Evolutionary conservation across 164 flowering plant genomes (phyloP).

Genomic region (Vitis rupestris): DNA sequence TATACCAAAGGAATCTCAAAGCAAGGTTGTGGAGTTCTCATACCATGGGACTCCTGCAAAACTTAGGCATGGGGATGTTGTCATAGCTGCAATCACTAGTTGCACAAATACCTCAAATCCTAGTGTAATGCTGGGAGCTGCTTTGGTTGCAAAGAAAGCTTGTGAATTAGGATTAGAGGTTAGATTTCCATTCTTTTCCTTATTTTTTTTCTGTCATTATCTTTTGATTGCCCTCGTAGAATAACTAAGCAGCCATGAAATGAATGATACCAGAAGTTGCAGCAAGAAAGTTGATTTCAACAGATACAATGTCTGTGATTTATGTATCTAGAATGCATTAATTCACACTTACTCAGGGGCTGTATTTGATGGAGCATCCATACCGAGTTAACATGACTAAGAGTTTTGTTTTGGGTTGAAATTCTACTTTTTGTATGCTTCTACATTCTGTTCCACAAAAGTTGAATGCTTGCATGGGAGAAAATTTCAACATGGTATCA

Average conservation of each 20-base stretch:
- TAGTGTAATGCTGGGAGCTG: constrained; percentile 95
- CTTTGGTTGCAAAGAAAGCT: constrained; percentile 86
- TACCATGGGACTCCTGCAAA: constrained; percentile 72
- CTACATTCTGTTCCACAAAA: too few species aligned
- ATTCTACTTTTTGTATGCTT: too few species aligned
- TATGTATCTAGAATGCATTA: too few species aligned
- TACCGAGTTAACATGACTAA: too few species aligned
- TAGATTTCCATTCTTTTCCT: constrained; percentile 10
- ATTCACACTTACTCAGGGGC: too few species aligned
- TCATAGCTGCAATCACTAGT: constrained; percentile 91
- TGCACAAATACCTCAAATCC: constrained; percentile 94
- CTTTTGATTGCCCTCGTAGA: neutral
- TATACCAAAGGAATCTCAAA: constrained; percentile 72
- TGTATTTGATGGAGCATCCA: too few species aligned
- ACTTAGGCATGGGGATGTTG: constrained; percentile 84
- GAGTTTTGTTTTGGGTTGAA: too few species aligned
- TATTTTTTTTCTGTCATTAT: neutral
- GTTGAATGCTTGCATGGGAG: too few species aligned
- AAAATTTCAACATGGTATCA: neutral
- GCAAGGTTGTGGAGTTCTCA: constrained; percentile 62
- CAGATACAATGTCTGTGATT: too few species aligned
- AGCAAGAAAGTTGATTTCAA: too few species aligned
- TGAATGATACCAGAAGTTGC: neutral
- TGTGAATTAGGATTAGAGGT: constrained; percentile 86
- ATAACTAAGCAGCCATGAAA: neutral